A percentile compares a stretch with the other conserved stretches of the same genome.
Conservation (phyloP, 495 filamentous ascomycete genomes). For the Xylaria scruposa region DNA sequence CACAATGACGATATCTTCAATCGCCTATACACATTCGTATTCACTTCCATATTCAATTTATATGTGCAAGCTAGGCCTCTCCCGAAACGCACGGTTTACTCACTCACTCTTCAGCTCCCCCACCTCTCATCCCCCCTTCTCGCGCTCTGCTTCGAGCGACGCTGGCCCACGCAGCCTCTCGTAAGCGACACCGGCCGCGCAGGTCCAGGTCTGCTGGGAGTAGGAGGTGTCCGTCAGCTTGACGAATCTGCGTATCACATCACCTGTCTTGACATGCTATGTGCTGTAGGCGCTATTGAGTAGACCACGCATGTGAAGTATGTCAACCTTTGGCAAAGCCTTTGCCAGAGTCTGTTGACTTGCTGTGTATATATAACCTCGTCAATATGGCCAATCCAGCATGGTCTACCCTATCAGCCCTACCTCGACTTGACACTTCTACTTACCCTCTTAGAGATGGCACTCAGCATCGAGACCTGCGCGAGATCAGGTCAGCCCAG, state of each 20-base stretch:
- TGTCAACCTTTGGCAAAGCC: conserved; percentile 18
- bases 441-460: conserved; percentile 5
- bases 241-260: background rate
- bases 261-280: conserved; percentile 19
- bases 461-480: background rate
- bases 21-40: background rate
- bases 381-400: conserved; percentile 27
- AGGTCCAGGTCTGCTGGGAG: conserved; percentile 9
- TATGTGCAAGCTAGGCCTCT: background rate
- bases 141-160: conserved; percentile 6
- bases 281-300: conserved; percentile 5
- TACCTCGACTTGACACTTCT: conserved; percentile 28
- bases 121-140: conserved; percentile 11
- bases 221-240: conserved; percentile 19
- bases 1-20: background rate
- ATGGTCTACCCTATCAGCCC: conserved; percentile 25
- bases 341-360: conserved; percentile 25
- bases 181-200: conserved; percentile 14
- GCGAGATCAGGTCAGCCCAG: conserved; percentile 19
- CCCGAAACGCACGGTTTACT: background rate
- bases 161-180: conserved; percentile 13
- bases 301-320: conserved; percentile 18
- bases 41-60: background rate
- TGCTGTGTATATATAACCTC: conserved; percentile 8
- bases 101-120: background rate